These are phyloP conservation scores for Chrysophaeum taylorii DNA, from an alignment of 352 stramenopile species.

Conservation along the genomic window DNA sequence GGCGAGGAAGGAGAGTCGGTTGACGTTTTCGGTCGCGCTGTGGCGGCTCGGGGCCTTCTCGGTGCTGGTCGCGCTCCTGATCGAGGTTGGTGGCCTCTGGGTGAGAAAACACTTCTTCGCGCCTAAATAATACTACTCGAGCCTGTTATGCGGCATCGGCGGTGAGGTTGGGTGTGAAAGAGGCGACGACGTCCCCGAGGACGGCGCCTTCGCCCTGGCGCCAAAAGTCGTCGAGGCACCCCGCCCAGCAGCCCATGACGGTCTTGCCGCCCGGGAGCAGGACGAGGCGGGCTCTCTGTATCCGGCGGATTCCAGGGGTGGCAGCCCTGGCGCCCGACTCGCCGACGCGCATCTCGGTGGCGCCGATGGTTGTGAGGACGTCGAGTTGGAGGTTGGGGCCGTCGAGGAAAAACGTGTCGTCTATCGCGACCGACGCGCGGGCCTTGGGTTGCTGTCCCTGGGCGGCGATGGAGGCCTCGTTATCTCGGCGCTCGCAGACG, in stretches of 20 bases:
- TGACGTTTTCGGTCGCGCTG: no score
- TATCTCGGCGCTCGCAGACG: conserved; percentile 10
- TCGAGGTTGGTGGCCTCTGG: no score
- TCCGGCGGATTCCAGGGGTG: neutral
- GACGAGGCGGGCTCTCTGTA: neutral
- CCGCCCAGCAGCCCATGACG: neutral
- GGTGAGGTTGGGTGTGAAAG: conserved; percentile 4
- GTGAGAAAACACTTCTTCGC: no score
- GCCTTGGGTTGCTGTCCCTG: neutral
- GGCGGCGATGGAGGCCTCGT: neutral
- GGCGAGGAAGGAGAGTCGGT: no score
- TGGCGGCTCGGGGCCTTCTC: no score
- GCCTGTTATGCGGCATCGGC: no score
- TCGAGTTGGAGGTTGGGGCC: neutral
- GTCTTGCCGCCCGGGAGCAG: neutral
- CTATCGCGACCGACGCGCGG: neutral
- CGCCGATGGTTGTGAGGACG: neutral
- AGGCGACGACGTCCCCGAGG: conserved; percentile 2
- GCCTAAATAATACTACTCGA: no score
- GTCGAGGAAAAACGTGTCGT: neutral
- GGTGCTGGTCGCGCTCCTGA: no score
- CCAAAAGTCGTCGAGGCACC: conserved; percentile 6
- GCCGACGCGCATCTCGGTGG: neutral
- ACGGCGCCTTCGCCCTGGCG: neutral
- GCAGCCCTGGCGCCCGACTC: neutral